Evolutionary conservation across 2,329 filamentous ascomycete species (phyloP), one percentile per base, ranked within the genome.

Genomic region (Verruconis gallopava): DNA sequence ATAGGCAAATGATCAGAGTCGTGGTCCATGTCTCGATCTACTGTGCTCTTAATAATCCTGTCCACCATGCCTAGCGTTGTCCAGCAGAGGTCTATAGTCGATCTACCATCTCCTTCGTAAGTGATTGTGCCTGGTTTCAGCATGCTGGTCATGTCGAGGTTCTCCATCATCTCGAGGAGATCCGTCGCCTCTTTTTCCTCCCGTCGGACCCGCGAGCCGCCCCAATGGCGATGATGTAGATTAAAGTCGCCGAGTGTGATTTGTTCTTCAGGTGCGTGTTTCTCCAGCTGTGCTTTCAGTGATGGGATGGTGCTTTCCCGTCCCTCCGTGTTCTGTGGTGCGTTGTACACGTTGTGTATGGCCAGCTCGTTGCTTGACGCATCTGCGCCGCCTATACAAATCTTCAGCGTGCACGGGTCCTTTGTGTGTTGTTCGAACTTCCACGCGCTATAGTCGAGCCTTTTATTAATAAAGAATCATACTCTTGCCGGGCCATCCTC

Each of bases 1-100:
- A n/a, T n/a, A n/a, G n/a, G n/a, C n/a, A n/a, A n/a, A n/a, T 53
- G 44, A 40, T 52, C 46, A 13, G 49, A 53, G 44, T 50, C 42
- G 42, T 53, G 46, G 30, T 51, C 48, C 5, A 51, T 37, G n/a
- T 47, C 40, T 6, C 38, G 14, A 18, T 42, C 40, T 17, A 48
- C 37, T 28, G 42, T 14, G 40, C 49, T 46, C 11, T 34, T 46
- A 20, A 49, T 48, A 13, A 48, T 25, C 22, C 41, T 46, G 43
- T 48, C 45, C 5, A 40, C 38, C 14, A 50, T 38, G 15, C 44
- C 40, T 28, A 40, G 14, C 5, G 45, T 50, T 14, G 45, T 40
- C 21, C 45, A 35, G 34, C 40, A 48, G 5, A 40, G n/a, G n/a
- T n/a, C n/a, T n/a, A n/a, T n/a, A n/a, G n/a, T n/a, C n/a, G n/a